These are phyloP conservation scores for Parmales sp. DNA, from an alignment of 108 stramenopile species.

Conservation along the genomic window DNA sequence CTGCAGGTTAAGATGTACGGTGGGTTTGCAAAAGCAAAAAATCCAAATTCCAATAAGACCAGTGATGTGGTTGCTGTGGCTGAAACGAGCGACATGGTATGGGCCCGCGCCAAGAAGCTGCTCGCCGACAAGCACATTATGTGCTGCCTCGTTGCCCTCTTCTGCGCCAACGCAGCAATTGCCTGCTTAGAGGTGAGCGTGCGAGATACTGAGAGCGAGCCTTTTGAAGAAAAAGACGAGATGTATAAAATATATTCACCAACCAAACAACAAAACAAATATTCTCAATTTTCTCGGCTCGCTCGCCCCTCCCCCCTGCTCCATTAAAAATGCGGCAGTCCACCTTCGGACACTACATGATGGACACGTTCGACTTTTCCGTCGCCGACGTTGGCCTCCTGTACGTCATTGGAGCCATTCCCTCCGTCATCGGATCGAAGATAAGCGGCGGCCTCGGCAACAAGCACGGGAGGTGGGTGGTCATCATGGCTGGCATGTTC, in stretches of 20 bases:
- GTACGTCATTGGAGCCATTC: slow-evolving; percentile 2
- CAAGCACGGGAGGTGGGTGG: not conserved
- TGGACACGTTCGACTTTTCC: too few species aligned
- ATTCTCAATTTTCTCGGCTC: too few species aligned
- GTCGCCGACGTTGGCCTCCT: too few species aligned
- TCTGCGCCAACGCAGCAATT: slow-evolving; percentile 7
- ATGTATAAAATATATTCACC: not conserved
- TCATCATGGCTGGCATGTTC: not conserved
- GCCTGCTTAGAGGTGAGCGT: not conserved
- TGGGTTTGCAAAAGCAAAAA: too few species aligned
- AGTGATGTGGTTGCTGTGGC: not conserved
- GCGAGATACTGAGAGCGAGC: not conserved
- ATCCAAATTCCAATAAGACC: not conserved
- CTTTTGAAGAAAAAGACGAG: not conserved
- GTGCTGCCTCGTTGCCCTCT: not conserved
- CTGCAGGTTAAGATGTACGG: not conserved
- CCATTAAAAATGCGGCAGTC: not conserved
- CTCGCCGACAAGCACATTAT: not conserved
- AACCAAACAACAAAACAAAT: not conserved
- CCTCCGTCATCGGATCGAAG: not conserved
- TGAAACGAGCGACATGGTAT: not conserved
- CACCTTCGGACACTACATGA: too few species aligned
- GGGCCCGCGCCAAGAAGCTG: not conserved
- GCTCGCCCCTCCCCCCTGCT: not conserved
- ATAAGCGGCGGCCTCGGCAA: not conserved